Percentiles rank a stretch among this genome's conserved stretches.
phyloP scores from a whole-genome alignment of 805 yeast genomes.

The Ogataea thermomethanolica region DNA sequence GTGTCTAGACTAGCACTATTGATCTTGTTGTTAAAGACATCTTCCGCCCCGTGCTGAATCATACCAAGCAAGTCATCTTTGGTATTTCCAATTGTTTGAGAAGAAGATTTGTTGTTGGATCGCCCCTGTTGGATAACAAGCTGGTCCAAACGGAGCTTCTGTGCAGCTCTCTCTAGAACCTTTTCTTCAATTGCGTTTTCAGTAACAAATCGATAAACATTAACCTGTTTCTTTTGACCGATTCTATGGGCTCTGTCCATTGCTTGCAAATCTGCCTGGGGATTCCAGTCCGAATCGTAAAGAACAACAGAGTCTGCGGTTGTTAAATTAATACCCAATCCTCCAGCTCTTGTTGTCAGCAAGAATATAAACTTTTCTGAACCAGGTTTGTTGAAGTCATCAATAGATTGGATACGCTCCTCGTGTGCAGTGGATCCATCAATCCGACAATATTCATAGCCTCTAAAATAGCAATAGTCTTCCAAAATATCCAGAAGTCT shows the following conservation, averaged over 20 bases:
- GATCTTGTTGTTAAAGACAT: slow-evolving; percentile 59
- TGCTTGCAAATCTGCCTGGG: slow-evolving; percentile 96
- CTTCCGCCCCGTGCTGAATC: slow-evolving; percentile 97
- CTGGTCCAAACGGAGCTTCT: slow-evolving; percentile 86
- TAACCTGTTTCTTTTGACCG: slow-evolving; percentile 94
- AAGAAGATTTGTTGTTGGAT: slow-evolving; percentile 43
- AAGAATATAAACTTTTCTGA: slow-evolving; percentile 81
- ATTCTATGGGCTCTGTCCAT: slow-evolving; percentile 98
- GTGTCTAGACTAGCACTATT: slow-evolving; percentile 39
- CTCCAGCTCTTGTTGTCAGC: slow-evolving; percentile 95
- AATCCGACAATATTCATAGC: slow-evolving; percentile 82
- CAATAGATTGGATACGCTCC: slow-evolving; percentile 88
- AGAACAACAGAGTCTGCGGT: slow-evolving; percentile 87
- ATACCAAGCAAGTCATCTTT: slow-evolving; percentile 87
- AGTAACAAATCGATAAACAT: slow-evolving; percentile 88
- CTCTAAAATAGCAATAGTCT: slow-evolving; percentile 85
- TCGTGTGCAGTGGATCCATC: slow-evolving; percentile 94
- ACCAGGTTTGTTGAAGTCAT: slow-evolving; percentile 80
- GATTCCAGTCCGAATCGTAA: slow-evolving; percentile 96
- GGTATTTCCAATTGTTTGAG: slow-evolving; percentile 46
- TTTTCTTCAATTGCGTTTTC: slow-evolving; percentile 96
- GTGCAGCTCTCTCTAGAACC: slow-evolving; percentile 93
- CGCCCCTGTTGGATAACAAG: slow-evolving; percentile 94
- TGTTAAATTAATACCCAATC: slow-evolving; percentile 89
- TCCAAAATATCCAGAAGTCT: slow-evolving; percentile 85